phyloP scores from a whole-genome alignment of 2,329 filamentous ascomycete genomes.

The Aspergillus spinulosporus region DNA sequence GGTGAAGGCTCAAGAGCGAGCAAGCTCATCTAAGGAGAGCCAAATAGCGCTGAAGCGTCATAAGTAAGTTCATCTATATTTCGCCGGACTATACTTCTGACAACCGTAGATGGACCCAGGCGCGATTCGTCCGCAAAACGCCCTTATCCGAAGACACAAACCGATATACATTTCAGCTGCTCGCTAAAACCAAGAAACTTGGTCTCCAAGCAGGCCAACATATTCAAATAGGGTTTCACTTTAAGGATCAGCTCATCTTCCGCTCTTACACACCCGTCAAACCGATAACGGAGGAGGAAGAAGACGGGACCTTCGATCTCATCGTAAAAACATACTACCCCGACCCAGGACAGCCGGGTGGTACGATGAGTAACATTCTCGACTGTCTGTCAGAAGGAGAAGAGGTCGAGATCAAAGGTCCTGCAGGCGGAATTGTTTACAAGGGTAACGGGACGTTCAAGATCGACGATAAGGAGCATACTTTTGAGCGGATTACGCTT shows the following conservation, averaged over 20 bases:
- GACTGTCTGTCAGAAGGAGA: constrained; percentile 52
- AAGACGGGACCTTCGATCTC: constrained; percentile 48
- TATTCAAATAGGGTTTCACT: constrained; percentile 55
- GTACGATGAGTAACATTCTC: constrained; percentile 56
- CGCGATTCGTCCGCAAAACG: constrained; percentile 35
- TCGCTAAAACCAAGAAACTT: constrained; percentile 28
- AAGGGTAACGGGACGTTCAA: constrained; percentile 49
- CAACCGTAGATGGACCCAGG: constrained; percentile 46
- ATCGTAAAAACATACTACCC: constrained; percentile 57
- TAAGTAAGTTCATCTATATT: not conserved
- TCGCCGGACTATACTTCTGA: too few species aligned
- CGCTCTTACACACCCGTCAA: constrained; percentile 50
- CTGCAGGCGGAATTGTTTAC: constrained; percentile 54
- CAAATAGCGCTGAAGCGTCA: constrained; percentile 32
- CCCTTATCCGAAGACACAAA: constrained; percentile 43
- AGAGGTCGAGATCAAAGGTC: constrained; percentile 54
- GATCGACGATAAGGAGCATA: constrained; percentile 44
- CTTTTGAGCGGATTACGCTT: constrained; percentile 49
- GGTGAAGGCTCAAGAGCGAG: constrained; percentile 38
- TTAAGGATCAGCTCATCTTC: constrained; percentile 53
- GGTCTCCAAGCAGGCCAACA: constrained; percentile 55
- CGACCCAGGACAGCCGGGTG: constrained; percentile 49
- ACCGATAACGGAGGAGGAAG: constrained; percentile 3
- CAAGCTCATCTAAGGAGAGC: constrained; percentile 25
- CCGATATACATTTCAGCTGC: constrained; percentile 20